phyloP scores from a whole-genome alignment of 257 asterid species.

The Paraleonurus japonicus region DNA sequence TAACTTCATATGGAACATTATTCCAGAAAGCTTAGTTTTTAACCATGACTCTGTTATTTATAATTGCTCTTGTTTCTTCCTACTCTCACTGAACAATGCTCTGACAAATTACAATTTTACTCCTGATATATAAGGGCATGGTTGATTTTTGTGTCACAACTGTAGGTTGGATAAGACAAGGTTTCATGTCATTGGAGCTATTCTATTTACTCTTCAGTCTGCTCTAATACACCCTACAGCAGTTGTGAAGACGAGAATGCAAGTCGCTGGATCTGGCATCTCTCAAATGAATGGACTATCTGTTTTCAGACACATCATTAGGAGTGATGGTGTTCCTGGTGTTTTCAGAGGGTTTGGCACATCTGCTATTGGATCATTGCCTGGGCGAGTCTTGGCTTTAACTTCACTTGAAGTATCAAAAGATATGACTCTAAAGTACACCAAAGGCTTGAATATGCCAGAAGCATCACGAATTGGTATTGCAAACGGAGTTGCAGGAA shows the following conservation, averaged over 20 bases:
- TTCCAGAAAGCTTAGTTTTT: neutral
- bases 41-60: neutral
- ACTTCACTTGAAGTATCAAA: slow-evolving; percentile 87
- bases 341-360: slow-evolving; percentile 89
- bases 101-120: neutral
- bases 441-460: slow-evolving; percentile 56
- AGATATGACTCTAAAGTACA: slow-evolving; percentile 66
- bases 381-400: slow-evolving; percentile 87
- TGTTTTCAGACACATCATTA: slow-evolving; percentile 58
- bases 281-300: slow-evolving; percentile 58
- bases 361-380: slow-evolving; percentile 86
- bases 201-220: slow-evolving; percentile 82
- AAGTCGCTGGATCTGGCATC: slow-evolving; percentile 79
- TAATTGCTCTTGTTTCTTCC: neutral
- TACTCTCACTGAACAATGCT: neutral
- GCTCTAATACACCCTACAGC: slow-evolving; percentile 91
- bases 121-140: slow-evolving; percentile 6
- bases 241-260: slow-evolving; percentile 92
- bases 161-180: slow-evolving; percentile 85
- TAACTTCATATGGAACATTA: neutral
- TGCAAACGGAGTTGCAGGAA: slow-evolving; percentile 86
- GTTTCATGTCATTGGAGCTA: slow-evolving; percentile 85
- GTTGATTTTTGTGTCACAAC: slow-evolving; percentile 17
- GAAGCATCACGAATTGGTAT: slow-evolving; percentile 79
- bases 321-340: slow-evolving; percentile 67